These are phyloP conservation scores for Nannochloris sp. DNA, from an alignment of 139 green algal species.

Conservation along the genomic window DNA sequence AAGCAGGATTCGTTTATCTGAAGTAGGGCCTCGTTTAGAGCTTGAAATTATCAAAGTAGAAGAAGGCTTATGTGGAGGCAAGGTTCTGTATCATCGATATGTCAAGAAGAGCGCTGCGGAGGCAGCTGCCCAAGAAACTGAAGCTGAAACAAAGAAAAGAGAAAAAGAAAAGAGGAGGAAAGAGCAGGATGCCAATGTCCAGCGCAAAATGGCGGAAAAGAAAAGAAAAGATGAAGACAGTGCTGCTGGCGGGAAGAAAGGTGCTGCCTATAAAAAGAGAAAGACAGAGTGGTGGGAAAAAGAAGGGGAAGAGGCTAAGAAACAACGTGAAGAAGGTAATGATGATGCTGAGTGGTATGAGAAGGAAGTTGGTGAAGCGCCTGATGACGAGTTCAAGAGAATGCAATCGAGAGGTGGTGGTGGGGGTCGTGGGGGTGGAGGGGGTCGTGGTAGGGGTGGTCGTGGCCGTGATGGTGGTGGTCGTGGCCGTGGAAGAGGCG, in stretches of 20 bases:
- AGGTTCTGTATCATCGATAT: constrained; percentile 84
- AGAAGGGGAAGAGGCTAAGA: constrained; percentile 1
- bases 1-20: background rate
- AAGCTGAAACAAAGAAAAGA: constrained; percentile 30
- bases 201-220: constrained; percentile 41
- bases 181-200: constrained; percentile 66
- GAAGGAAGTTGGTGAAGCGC: constrained; percentile 17
- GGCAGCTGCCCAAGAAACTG: constrained; percentile 34
- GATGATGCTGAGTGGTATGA: constrained; percentile 59
- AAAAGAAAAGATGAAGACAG: constrained; percentile 9
- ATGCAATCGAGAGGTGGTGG: background rate
- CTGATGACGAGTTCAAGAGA: background rate
- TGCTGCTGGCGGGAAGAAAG: constrained; percentile 9
- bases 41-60: constrained; percentile 92
- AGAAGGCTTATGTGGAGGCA: constrained; percentile 83
- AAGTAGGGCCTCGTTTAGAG: constrained; percentile 81
- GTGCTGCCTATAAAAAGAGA: constrained; percentile 4
- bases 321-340: constrained; percentile 36
- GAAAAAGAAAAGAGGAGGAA: constrained; percentile 47
- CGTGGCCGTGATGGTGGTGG: too few species aligned
- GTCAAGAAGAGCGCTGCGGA: constrained; percentile 53
- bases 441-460: too few species aligned
- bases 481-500: background rate
- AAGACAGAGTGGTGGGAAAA: constrained; percentile 20
- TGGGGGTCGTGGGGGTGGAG: constrained; percentile 2